Percentiles rank a stretch among this genome's conserved stretches.
Evolutionary conservation across 768 basidiomycete genomes (phyloP).

Genomic region (Scleroderma bovista): DNA sequence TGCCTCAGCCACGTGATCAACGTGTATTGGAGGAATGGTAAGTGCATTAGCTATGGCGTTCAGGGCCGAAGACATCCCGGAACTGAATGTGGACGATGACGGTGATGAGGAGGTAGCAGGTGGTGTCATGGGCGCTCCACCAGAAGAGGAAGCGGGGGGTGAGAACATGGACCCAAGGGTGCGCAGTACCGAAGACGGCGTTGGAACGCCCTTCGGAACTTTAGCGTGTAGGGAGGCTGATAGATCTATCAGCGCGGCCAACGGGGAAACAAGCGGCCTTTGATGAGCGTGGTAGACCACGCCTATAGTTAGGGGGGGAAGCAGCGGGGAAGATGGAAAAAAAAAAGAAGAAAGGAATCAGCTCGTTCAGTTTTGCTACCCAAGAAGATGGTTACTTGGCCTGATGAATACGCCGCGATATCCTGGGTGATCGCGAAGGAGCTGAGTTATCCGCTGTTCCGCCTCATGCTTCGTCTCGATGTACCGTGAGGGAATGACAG

Average conservation of each 20-base stretch:
- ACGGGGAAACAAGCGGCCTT: slow-evolving; percentile 82
- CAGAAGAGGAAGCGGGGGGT: slow-evolving; percentile 18
- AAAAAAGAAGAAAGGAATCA: slow-evolving; percentile 3
- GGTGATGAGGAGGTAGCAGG: neutral
- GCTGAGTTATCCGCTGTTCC: slow-evolving; percentile 59
- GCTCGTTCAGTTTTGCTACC: slow-evolving; percentile 7
- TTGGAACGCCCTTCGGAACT: slow-evolving; percentile 50
- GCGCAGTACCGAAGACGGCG: slow-evolving; percentile 60
- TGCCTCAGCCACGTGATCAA: slow-evolving; percentile 90
- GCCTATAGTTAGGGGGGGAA: slow-evolving; percentile 49
- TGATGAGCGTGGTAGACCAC: slow-evolving; percentile 94
- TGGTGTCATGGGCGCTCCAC: neutral
- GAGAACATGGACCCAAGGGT: slow-evolving; percentile 38
- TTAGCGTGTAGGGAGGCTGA: slow-evolving; percentile 68
- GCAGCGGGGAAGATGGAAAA: neutral
- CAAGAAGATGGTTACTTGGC: slow-evolving; percentile 60
- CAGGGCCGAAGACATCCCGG: slow-evolving; percentile 41
- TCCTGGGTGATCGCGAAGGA: slow-evolving; percentile 38
- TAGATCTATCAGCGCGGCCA: slow-evolving; percentile 78
- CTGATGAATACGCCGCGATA: slow-evolving; percentile 78
- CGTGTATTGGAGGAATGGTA: slow-evolving; percentile 86
- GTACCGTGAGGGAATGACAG: slow-evolving; percentile 79
- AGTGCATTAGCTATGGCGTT: slow-evolving; percentile 74
- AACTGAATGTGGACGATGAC: slow-evolving; percentile 8
- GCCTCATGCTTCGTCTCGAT: slow-evolving; percentile 94